Percentiles rank a stretch among this genome's conserved stretches.
phyloP scores from a whole-genome alignment of 139 green algal species.

The Coelastrella sp. region DNA sequence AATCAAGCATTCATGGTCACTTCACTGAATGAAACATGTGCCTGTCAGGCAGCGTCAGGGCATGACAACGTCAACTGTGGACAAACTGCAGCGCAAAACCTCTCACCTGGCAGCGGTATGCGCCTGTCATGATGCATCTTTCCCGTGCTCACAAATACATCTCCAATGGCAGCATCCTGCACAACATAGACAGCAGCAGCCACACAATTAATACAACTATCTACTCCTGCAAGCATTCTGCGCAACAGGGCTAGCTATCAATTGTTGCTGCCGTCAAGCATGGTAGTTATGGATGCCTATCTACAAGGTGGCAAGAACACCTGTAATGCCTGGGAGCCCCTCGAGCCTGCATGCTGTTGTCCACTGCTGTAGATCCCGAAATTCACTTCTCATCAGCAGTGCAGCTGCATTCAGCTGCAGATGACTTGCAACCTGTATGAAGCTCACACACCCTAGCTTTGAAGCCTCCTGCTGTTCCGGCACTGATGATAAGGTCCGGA shows the following conservation, averaged over 20 bases:
- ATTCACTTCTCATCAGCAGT: no score
- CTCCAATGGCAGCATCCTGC: constrained; percentile 89
- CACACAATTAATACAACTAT: neutral
- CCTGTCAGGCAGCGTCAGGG: constrained; percentile 20
- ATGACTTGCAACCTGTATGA: neutral
- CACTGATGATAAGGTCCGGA: constrained; percentile 93
- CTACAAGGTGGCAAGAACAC: no score
- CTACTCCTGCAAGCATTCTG: no score
- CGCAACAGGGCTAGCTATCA: neutral
- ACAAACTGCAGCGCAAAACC: constrained; percentile 68
- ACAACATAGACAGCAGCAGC: neutral
- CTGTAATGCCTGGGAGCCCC: no score
- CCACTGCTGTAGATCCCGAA: neutral
- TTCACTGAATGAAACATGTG: no score
- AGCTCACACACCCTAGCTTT: constrained; percentile 62
- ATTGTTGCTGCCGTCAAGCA: neutral
- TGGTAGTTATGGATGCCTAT: neutral
- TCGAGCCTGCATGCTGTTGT: neutral
- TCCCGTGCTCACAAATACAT: constrained; percentile 87
- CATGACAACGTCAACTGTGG: constrained; percentile 54
- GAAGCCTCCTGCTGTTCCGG: constrained; percentile 96
- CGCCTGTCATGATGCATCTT: constrained; percentile 94
- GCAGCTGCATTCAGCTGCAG: no score
- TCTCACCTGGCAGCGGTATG: constrained; percentile 81
- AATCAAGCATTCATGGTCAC: no score